These are phyloP conservation scores for Phytophthora hibernalis DNA, from an alignment of 352 stramenopile species.

Conservation along the genomic window DNA sequence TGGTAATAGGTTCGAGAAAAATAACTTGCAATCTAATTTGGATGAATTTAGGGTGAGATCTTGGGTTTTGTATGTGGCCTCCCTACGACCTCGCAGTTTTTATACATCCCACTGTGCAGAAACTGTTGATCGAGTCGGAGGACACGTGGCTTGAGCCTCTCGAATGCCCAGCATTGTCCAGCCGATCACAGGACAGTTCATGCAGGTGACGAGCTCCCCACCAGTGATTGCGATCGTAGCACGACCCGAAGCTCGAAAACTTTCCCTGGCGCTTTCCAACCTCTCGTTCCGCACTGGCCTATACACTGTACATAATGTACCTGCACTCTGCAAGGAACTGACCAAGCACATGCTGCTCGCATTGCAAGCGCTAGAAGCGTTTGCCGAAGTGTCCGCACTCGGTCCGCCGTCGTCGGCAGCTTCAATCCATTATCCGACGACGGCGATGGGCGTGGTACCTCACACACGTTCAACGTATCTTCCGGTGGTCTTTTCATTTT, in stretches of 20 bases:
- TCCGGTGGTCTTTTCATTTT: conserved; percentile 29
- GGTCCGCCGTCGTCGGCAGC: conserved; percentile 16
- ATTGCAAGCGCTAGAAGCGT: conserved; percentile 1
- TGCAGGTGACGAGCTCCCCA: conserved; percentile 7
- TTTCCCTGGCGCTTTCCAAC: too few species aligned
- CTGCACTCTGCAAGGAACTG: not conserved
- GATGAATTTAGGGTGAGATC: too few species aligned
- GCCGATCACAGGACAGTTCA: conserved; percentile 8
- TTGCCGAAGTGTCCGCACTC: conserved; percentile 14
- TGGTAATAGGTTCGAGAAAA: too few species aligned
- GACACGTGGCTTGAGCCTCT: conserved; percentile 4
- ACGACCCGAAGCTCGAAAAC: too few species aligned
- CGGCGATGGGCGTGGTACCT: not conserved
- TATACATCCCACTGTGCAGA: too few species aligned
- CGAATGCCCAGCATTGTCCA: conserved; percentile 2
- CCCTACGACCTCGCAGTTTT: too few species aligned
- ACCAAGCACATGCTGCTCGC: not conserved
- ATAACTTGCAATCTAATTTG: too few species aligned
- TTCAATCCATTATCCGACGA: conserved; percentile 21
- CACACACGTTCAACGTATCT: conserved; percentile 10
- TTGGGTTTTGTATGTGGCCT: too few species aligned
- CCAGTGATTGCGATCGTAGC: conserved; percentile 15
- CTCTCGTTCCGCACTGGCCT: too few species aligned
- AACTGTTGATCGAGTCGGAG: conserved; percentile 18
- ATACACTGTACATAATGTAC: too few species aligned